phyloP scores from a whole-genome alignment of 169 alveolate species.

The Cryptosporidium viatorum region DNA sequence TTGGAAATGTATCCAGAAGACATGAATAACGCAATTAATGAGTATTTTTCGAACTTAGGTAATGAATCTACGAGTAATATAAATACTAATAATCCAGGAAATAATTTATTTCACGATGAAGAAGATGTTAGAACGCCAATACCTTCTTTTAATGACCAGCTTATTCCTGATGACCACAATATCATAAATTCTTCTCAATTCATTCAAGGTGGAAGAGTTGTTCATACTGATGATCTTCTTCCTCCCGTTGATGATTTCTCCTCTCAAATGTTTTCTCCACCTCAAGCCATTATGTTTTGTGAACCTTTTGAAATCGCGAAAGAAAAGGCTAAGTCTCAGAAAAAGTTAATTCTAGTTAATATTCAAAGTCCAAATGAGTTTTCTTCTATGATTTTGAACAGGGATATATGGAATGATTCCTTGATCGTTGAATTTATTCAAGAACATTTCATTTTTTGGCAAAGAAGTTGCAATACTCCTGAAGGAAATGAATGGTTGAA shows the following conservation, averaged over 20 bases:
- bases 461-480: conserved; percentile 59
- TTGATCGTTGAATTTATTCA: conserved; percentile 42
- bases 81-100: background rate
- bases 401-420: conserved; percentile 72
- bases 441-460: conserved; percentile 69
- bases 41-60: conserved; percentile 52
- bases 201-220: background rate
- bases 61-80: background rate
- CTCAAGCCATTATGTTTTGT: conserved; percentile 36
- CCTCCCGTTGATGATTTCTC: conserved; percentile 57
- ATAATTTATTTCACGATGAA: background rate
- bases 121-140: conserved; percentile 61
- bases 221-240: background rate
- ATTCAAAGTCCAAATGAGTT: conserved; percentile 66
- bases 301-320: conserved; percentile 57
- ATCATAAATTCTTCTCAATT: background rate
- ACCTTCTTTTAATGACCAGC: conserved; percentile 73
- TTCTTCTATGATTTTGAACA: conserved; percentile 56
- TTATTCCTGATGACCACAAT: conserved; percentile 43
- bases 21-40: conserved; percentile 66
- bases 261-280: conserved; percentile 62
- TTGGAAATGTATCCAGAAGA: conserved; percentile 63
- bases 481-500: conserved; percentile 56
- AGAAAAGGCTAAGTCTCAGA: conserved; percentile 30
- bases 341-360: conserved; percentile 43